Conservation (phyloP, 805 yeast species). For the Millerozyma miso region DNA sequence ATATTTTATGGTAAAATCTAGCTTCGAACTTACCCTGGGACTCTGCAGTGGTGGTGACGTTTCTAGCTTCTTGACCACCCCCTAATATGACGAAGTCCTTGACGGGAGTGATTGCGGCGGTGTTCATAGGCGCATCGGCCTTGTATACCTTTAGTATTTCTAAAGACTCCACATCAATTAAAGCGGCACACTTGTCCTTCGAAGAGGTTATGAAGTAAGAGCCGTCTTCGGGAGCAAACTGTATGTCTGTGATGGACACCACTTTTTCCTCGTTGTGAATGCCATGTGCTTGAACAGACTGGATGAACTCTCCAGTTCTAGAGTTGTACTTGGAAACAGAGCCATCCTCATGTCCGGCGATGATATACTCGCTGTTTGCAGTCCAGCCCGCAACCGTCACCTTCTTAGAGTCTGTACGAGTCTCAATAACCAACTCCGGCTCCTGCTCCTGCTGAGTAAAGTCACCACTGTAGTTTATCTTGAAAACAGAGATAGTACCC, state of each 20-base stretch:
- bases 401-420: slow-evolving; percentile 55
- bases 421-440: slow-evolving; percentile 58
- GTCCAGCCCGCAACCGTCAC: slow-evolving; percentile 87
- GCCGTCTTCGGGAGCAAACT: slow-evolving; percentile 72
- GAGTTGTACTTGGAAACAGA: slow-evolving; percentile 75
- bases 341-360: slow-evolving; percentile 90
- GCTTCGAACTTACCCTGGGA: slow-evolving; percentile 96
- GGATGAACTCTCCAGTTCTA: slow-evolving; percentile 64
- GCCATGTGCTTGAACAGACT: slow-evolving; percentile 65
- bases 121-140: slow-evolving; percentile 91
- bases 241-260: slow-evolving; percentile 72
- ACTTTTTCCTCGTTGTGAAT: slow-evolving; percentile 46
- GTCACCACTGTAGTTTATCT: slow-evolving; percentile 46
- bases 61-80: slow-evolving; percentile 99
- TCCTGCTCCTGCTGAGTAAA: slow-evolving; percentile 43
- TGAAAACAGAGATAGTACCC: slow-evolving; percentile 71
- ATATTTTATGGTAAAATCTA: slow-evolving; percentile 90
- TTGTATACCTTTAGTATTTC: slow-evolving; percentile 67
- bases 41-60: slow-evolving; percentile 94
- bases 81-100: slow-evolving; percentile 92
- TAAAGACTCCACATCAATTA: slow-evolving; percentile 75
- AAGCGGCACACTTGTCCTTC: slow-evolving; percentile 80
- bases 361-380: slow-evolving; percentile 63
- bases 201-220: slow-evolving; percentile 91
- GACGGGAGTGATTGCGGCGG: slow-evolving; percentile 90